Conservation (phyloP, 1,284 basidiomycete species). For the Neonothopanus nambi region DNA sequence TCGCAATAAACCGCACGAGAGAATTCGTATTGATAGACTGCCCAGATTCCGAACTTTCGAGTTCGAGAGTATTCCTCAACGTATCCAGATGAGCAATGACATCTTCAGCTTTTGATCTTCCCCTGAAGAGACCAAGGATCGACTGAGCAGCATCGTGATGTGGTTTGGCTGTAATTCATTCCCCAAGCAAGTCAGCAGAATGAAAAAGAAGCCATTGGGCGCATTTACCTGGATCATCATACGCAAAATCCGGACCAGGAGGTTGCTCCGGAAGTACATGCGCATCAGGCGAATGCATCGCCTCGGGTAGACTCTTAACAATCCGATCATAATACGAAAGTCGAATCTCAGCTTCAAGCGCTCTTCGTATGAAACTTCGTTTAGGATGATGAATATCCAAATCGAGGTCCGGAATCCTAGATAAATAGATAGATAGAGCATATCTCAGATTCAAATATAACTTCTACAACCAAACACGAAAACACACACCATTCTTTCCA, state of each 20-base stretch:
- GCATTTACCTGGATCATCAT: constrained; percentile 67
- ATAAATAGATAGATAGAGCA: too few species aligned
- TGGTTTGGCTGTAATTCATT: constrained; percentile 68
- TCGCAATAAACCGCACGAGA: constrained; percentile 76
- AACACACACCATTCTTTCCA: constrained; percentile 94
- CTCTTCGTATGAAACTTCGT: constrained; percentile 84
- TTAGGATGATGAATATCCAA: constrained; percentile 80
- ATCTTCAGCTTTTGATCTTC: constrained; percentile 75
- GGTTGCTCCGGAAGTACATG: constrained; percentile 71
- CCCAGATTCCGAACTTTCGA: constrained; percentile 56
- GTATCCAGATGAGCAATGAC: constrained; percentile 77
- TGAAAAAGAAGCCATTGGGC: constrained; percentile 22
- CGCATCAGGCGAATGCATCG: constrained; percentile 69
- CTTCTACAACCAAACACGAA: too few species aligned
- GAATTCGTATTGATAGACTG: constrained; percentile 56
- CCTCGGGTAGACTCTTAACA: constrained; percentile 83
- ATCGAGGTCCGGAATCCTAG: constrained; percentile 83
- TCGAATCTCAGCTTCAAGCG: constrained; percentile 89
- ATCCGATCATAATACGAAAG: constrained; percentile 95
- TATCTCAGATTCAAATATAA: too few species aligned
- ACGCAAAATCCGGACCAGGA: constrained; percentile 84
- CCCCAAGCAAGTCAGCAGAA: constrained; percentile 1
- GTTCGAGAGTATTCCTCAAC: constrained; percentile 65
- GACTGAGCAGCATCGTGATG: constrained; percentile 80
- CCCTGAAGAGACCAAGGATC: constrained; percentile 82